Evolutionary conservation across 495 filamentous ascomycete species (phyloP).

Genomic region (Endocarpon pusillum): DNA sequence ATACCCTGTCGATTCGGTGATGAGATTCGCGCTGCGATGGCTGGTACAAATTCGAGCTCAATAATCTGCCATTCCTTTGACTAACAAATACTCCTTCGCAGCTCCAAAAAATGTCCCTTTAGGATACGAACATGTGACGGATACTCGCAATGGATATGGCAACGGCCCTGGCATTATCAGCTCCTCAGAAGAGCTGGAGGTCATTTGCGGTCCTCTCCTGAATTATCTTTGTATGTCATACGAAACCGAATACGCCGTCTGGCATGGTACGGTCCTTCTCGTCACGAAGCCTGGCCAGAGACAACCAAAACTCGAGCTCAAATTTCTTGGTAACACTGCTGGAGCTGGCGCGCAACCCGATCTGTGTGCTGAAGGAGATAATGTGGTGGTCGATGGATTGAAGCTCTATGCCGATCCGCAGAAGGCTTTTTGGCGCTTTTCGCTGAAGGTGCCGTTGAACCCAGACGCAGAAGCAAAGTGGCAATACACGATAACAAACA

Average conservation of each 20-base stretch:
- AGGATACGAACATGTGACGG: constrained; percentile 1
- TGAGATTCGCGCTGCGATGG: too few species aligned
- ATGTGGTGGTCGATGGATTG: constrained; percentile 24
- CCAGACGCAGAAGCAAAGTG: constrained; percentile 30
- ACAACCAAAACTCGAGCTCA: constrained; percentile 32
- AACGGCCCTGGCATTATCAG: constrained; percentile 1
- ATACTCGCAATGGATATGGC: constrained; percentile 4
- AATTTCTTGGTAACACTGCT: constrained; percentile 24
- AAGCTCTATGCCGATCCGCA: constrained; percentile 65
- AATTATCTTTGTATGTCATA: constrained; percentile 74
- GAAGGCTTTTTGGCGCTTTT: constrained; percentile 73
- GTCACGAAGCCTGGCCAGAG: constrained; percentile 49
- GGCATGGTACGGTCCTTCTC: constrained; percentile 72
- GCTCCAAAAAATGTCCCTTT: too few species aligned
- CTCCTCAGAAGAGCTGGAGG: constrained; percentile 31
- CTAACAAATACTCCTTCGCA: too few species aligned
- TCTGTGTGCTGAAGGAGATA: constrained; percentile 3
- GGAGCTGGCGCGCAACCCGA: too few species aligned
- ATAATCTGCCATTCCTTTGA: too few species aligned
- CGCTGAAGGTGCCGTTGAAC: constrained; percentile 34
- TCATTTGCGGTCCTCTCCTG: constrained; percentile 65
- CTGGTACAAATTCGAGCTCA: too few species aligned
- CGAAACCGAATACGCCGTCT: constrained; percentile 30
- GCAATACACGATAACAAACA: constrained; percentile 29
- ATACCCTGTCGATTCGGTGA: too few species aligned